phyloP scores from a whole-genome alignment of 192 early-diverging fungal genomes.

The Podila minutissima region DNA sequence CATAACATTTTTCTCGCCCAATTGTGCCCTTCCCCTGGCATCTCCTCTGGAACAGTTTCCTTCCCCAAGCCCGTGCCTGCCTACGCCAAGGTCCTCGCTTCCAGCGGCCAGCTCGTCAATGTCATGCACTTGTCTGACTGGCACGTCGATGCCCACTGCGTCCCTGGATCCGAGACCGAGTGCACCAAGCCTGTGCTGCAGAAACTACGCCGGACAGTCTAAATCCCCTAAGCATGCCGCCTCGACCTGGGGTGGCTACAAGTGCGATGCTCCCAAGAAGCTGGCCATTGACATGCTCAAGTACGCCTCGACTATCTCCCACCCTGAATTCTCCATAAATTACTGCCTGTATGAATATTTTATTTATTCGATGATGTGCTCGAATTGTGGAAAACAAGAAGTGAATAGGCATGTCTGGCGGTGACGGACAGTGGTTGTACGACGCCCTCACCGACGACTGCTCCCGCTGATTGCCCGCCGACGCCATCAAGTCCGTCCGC shows the following conservation, averaged over 20 bases:
- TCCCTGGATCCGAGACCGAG: neutral
- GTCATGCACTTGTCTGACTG: constrained; percentile 60
- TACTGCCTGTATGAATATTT: neutral
- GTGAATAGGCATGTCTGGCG: too few species aligned
- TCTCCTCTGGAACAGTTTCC: constrained; percentile 31
- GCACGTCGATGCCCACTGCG: constrained; percentile 17
- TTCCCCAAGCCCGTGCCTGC: constrained; percentile 59
- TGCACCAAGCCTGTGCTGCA: constrained; percentile 14
- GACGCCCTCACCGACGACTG: constrained; percentile 49
- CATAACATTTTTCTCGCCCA: neutral
- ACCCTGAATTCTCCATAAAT: constrained; percentile 2
- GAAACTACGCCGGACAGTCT: constrained; percentile 1
- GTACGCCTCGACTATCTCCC: neutral
- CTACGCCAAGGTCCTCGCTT: constrained; percentile 15
- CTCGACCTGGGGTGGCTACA: constrained; percentile 49
- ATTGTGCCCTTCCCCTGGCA: constrained; percentile 52
- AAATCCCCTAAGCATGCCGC: constrained; percentile 6
- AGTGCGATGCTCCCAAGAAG: constrained; percentile 7
- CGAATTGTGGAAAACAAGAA: neutral
- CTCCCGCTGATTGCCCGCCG: constrained; percentile 50
- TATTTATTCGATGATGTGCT: neutral
- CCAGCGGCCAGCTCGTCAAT: constrained; percentile 43
- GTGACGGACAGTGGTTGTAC: constrained; percentile 55
- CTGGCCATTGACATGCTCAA: constrained; percentile 3
- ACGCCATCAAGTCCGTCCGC: constrained; percentile 24